Evolutionary conservation across 306 rosid species (phyloP), one percentile per base, ranked within the genome.

Genomic region (Cicer cuneatum): DNA sequence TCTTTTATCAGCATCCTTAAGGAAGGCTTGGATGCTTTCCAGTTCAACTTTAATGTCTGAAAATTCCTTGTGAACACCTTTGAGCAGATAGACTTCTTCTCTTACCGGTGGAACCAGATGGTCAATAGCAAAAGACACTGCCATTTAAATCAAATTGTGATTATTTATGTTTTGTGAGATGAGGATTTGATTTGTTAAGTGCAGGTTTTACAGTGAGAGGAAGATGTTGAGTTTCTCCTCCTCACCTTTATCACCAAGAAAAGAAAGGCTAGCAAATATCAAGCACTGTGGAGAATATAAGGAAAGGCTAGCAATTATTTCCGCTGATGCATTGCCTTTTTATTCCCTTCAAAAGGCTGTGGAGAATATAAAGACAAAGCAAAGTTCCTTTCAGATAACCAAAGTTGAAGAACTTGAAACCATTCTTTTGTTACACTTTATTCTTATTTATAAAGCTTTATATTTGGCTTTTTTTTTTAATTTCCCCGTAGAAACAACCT

Each of bases 251-350:
- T 24, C 33, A 24, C 33, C 0, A 24, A 24, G 4, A 2, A 24
- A 24, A 3, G 33, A 24, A 24, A 24, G 3, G 0, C 33, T 24
- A 24, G 33, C 33, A 24, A 29, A 29, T 29, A 29, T 29, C 33
- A 29, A 29, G 33, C 3, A 24, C 33, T 2, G 2, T 24, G 33
- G 5, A 29, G n/a, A n/a, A n/a, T n/a, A n/a, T n/a, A n/a, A n/a
- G n/a, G n/a, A n/a, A n/a, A n/a, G n/a, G n/a, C n/a, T n/a, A n/a
- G n/a, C 33, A 29, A 29, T 29, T 29, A 24, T 24, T 24, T 24
- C n/a, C n/a, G n/a, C 42, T 71, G 40, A 21, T 39, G 21, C 71
- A 18, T n/a, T n/a, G n/a, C n/a, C 67, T 11, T 71, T 70, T 69
- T 6, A 35, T 14, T 51, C 54, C 24, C 13, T 60, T 49, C 51